Percentiles rank a stretch among this genome's conserved stretches.
Conservation (phyloP, 441 rosid species). For the Isatis lusitanica region DNA sequence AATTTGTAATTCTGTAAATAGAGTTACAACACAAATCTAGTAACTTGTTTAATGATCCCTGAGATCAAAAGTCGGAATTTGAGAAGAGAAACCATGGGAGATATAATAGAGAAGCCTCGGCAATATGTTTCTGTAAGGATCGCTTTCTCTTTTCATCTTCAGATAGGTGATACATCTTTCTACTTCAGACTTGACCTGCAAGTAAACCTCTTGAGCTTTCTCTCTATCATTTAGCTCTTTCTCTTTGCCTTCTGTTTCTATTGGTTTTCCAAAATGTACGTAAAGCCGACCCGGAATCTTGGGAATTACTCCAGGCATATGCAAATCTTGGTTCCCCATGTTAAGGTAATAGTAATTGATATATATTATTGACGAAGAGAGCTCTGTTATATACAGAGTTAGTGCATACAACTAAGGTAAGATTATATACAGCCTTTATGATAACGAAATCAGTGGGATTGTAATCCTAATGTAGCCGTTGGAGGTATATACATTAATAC, state of each 20-base stretch:
- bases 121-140: slow-evolving; percentile 67
- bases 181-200: slow-evolving; percentile 76
- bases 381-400: too few species aligned
- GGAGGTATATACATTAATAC: too few species aligned
- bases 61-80: slow-evolving; percentile 69
- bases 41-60: slow-evolving; percentile 17
- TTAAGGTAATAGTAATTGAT: too few species aligned
- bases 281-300: slow-evolving; percentile 55
- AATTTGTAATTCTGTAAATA: too few species aligned
- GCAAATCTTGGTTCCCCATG: slow-evolving; percentile 48
- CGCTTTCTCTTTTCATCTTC: slow-evolving; percentile 62
- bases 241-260: slow-evolving; percentile 58
- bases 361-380: too few species aligned
- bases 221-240: slow-evolving; percentile 55
- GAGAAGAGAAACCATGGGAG: slow-evolving; percentile 48
- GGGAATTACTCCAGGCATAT: slow-evolving; percentile 47
- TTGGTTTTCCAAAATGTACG: slow-evolving; percentile 54
- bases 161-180: slow-evolving; percentile 58
- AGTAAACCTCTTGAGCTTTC: slow-evolving; percentile 63
- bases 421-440: too few species aligned
- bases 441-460: too few species aligned
- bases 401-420: too few species aligned
- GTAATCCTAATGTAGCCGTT: too few species aligned
- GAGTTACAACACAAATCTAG: background rate
- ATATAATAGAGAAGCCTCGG: slow-evolving; percentile 53